Evolutionary conservation across 2,329 filamentous ascomycete species (phyloP), one percentile per base, ranked within the genome.

Genomic region (Fusarium phyllophilum): DNA sequence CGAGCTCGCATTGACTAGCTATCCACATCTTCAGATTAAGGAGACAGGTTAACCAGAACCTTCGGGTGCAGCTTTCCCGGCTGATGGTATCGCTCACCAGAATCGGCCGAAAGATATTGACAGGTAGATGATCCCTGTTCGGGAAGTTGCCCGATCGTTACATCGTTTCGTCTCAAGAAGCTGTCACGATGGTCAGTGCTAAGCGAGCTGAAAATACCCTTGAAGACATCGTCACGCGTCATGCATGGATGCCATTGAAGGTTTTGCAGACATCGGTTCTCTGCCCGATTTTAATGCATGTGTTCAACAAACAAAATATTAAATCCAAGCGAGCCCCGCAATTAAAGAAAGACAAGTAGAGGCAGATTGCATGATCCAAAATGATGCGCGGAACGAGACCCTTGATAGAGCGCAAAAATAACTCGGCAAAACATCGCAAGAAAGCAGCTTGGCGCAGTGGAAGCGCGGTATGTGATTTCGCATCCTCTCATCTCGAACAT

Each of bases 361-460:
- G 4, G 31, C 48, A 8, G 20, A 34, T 10, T 34, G 31, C 12
- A 5, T 10, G 44, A 14, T 22, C 26, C 4, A 48, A n/a, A 24
- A 18, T 24, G 6, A 10, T 12, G 3, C 12, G 31, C n/a, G n/a
- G n/a, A 20, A 15, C 12, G 9, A 20, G 20, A 20, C 24, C 13
- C 12, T 63, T 29, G 2, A 54, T 65, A 29, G 1, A 5, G 9
- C 22, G 12, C 9, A n/a, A 58, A 42, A n/a, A 10, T 0, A 15
- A 20, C 4, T 39, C 20, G 48, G 48, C n/a, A 49, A 62, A 68
- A 29, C 29, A 69, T 44, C 57, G 45, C 64, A 63, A 55, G 20
- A 68, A 68, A 68, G 66, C 66, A 68, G 66, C 66, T 68, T 68
- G 66, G 66, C 66, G 66, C 66, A 68, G 66, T 68, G 66, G 66